Base-by-base conservation (phyloP, 2,329 filamentous ascomycete species). In the Epichloe sp. region DNA sequence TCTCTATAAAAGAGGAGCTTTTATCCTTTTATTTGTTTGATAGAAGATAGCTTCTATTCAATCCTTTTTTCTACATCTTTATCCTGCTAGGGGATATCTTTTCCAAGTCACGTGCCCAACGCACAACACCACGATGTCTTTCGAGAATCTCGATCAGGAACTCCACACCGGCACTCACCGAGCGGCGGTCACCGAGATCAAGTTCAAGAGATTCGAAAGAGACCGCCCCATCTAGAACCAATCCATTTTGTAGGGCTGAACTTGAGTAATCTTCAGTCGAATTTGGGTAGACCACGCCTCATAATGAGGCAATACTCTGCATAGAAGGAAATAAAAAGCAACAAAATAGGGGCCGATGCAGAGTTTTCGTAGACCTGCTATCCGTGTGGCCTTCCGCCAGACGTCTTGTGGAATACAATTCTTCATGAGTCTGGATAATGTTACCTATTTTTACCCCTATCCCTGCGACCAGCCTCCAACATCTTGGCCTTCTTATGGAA, bases 401-500 rank as follows among this genome's bases (percentile, higher is more conserved):
- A 35, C 19, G n/a, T 21, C 12, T 15, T 19, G 31, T 44, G 4
- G 4, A 12, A 23, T 5, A 17, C 31, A 15, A 19, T n/a, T 10
- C 5, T 21, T 15, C 14, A 36, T 47, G 10, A 35, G 26, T 34
- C n/a, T 45, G 6, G 19, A 14, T 40, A 2, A 5, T 10, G 34
- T 50, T 23, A 71, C 58, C 68, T 63, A 34, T 63, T 65, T 59
- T 72, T 74, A 46, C 70, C 69, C 52, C 70, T 64, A 56, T 71
- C 68, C 53, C 69, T 65, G 15, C 73, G 69, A 21, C 74, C 74
- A 23, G 63, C 62, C 52, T 77, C 74, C 58, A 77, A 53, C 26
- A 72, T 63, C 71, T 80, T 85, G 60, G 82, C 72, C 65, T 78
- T 79, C 71, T 87, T 87, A 60, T 81, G 81, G 63, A 86, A 89